A percentile compares a stretch with the other conserved stretches of the same genome.
These are phyloP conservation scores for Umbelopsis sp. DNA, from an alignment of 371 early-diverging fungal genomes.

Conservation along the genomic window DNA sequence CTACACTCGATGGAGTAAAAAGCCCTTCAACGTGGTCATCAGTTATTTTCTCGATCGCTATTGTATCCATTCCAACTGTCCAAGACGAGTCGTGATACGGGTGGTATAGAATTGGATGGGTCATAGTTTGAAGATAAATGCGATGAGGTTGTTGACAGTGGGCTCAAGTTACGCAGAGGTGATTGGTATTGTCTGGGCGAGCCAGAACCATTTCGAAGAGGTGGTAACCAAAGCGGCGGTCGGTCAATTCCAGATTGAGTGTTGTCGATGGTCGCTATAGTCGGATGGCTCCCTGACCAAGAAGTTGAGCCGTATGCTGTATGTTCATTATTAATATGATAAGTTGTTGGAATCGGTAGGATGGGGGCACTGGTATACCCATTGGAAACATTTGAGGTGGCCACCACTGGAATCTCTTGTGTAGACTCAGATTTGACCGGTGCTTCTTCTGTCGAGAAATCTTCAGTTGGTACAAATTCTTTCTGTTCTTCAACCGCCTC, in stretches of 20 bases:
- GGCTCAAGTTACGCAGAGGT: constrained; percentile 7
- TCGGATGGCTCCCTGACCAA: neutral
- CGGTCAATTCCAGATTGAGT: constrained; percentile 17
- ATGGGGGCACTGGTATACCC: neutral
- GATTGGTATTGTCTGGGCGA: constrained; percentile 2
- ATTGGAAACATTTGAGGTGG: neutral
- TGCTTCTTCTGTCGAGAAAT: neutral
- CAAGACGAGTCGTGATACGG: neutral
- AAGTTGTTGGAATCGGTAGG: neutral
- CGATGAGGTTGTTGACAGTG: constrained; percentile 8
- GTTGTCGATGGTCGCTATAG: neutral
- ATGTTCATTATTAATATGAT: neutral
- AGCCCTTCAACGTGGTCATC: neutral
- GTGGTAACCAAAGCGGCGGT: constrained; percentile 7
- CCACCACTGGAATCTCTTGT: neutral
- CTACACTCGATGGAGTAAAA: neutral
- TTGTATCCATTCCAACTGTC: neutral
- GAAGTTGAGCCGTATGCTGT: neutral
- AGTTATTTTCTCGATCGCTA: neutral
- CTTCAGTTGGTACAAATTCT: neutral
- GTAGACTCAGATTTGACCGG: neutral
- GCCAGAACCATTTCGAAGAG: constrained; percentile 10
- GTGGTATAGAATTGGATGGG: neutral
- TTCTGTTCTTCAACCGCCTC: neutral
- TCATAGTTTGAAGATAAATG: neutral